phyloP scores from a whole-genome alignment of 495 filamentous ascomycete species.

The Ascobolus immersus region DNA sequence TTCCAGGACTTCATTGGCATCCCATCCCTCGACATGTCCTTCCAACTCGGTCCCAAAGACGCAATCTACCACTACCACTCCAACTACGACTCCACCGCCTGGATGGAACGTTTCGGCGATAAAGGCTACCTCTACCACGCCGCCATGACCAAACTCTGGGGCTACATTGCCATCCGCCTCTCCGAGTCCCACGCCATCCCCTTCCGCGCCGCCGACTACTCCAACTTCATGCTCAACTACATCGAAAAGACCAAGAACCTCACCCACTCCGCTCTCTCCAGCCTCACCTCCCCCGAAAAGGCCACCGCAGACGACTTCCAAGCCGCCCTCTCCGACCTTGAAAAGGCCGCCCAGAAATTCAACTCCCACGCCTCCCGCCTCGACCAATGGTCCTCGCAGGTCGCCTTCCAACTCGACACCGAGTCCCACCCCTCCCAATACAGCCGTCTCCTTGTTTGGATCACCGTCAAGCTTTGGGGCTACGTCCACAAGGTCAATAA shows the following conservation, averaged over 20 bases:
- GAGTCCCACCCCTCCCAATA: background rate
- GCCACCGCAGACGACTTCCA: too few species aligned
- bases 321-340: too few species aligned
- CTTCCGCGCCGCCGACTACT: constrained; percentile 15
- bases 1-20: constrained; percentile 50
- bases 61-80: constrained; percentile 54
- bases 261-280: background rate
- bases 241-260: background rate
- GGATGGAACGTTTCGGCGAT: constrained; percentile 50
- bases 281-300: background rate
- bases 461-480: background rate
- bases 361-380: background rate
- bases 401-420: background rate
- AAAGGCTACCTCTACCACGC: constrained; percentile 34
- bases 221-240: constrained; percentile 10
- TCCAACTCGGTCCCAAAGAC: constrained; percentile 19
- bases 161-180: constrained; percentile 19
- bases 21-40: constrained; percentile 31
- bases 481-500: background rate
- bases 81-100: constrained; percentile 50
- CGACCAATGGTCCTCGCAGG: background rate
- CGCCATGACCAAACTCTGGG: constrained; percentile 33
- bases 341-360: too few species aligned
- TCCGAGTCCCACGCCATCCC: constrained; percentile 15
- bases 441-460: background rate